Conservation (phyloP, 1,284 basidiomycete genomes). For the Cutaneotrichosporon sp. region DNA sequence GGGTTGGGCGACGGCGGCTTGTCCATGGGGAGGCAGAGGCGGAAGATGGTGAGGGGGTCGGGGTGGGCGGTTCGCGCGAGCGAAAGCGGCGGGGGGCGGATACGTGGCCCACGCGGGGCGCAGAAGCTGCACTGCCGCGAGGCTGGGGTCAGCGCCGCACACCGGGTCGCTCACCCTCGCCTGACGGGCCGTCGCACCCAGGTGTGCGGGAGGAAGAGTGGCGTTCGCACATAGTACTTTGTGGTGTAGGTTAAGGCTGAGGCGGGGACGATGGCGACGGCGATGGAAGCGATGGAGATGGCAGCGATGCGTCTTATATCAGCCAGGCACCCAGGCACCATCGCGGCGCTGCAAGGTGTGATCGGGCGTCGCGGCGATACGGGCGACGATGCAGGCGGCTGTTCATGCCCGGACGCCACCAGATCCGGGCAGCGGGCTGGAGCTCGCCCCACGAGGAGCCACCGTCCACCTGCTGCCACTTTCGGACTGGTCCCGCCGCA, state of each 20-base stretch:
- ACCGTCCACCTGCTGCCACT: background rate
- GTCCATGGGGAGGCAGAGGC: background rate
- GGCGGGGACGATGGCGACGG: background rate
- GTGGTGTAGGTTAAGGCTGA: no score
- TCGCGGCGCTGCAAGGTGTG: background rate
- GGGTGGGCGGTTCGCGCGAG: background rate
- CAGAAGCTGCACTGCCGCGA: background rate
- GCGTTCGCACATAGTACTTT: background rate
- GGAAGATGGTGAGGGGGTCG: background rate
- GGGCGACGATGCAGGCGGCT: no score
- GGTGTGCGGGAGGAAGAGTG: background rate
- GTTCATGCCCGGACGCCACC: background rate
- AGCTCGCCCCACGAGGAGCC: background rate
- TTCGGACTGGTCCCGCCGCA: background rate
- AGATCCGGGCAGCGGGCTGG: conserved; percentile 1
- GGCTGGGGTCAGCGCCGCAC: background rate
- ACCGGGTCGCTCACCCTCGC: background rate
- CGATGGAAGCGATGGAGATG: background rate
- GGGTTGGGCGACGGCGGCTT: background rate
- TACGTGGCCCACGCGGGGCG: background rate
- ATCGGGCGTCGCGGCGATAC: background rate
- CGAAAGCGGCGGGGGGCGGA: background rate
- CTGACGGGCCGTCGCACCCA: background rate
- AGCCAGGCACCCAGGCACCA: background rate
- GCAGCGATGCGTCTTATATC: background rate